These are phyloP conservation scores for Glutinoglossum americanum DNA, from an alignment of 495 filamentous ascomycete species.

Conservation along the genomic window DNA sequence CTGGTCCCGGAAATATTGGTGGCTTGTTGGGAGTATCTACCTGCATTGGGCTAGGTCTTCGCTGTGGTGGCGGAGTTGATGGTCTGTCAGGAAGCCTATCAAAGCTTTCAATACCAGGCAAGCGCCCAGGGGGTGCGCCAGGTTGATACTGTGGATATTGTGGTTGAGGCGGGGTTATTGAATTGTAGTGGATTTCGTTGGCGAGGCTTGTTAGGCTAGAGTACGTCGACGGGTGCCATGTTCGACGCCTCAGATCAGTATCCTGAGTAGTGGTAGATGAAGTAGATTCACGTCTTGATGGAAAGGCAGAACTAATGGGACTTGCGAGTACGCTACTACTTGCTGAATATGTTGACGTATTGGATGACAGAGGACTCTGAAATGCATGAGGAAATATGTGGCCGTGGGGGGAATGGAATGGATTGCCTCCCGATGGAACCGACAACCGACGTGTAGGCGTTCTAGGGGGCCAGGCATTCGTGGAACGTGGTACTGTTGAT, in stretches of 20 bases:
- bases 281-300: slow-evolving; percentile 40
- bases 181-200: slow-evolving; percentile 36
- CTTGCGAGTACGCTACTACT: slow-evolving; percentile 40
- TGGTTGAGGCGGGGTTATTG: slow-evolving; percentile 31
- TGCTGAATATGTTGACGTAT: slow-evolving; percentile 30
- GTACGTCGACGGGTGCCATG: slow-evolving; percentile 75
- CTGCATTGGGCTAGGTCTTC: slow-evolving; percentile 21
- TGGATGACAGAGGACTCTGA: slow-evolving; percentile 34
- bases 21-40: slow-evolving; percentile 14
- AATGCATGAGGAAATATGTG: slow-evolving; percentile 32
- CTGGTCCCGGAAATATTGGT: slow-evolving; percentile 8
- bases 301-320: slow-evolving; percentile 46
- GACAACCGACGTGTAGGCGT: slow-evolving; percentile 4
- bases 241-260: slow-evolving; percentile 59
- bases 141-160: slow-evolving; percentile 27
- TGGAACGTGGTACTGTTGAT: slow-evolving; percentile 10
- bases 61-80: slow-evolving; percentile 30
- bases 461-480: background rate
- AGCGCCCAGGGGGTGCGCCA: slow-evolving; percentile 29
- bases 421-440: slow-evolving; percentile 3
- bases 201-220: slow-evolving; percentile 24
- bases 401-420: slow-evolving; percentile 21
- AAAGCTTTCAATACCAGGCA: slow-evolving; percentile 83
- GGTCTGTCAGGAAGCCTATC: slow-evolving; percentile 45
- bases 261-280: slow-evolving; percentile 30